A percentile compares a stretch with the other conserved stretches of the same genome.
These are phyloP conservation scores for Globisporangium spiculum DNA, from an alignment of 352 stramenopile species.

Conservation along the genomic window DNA sequence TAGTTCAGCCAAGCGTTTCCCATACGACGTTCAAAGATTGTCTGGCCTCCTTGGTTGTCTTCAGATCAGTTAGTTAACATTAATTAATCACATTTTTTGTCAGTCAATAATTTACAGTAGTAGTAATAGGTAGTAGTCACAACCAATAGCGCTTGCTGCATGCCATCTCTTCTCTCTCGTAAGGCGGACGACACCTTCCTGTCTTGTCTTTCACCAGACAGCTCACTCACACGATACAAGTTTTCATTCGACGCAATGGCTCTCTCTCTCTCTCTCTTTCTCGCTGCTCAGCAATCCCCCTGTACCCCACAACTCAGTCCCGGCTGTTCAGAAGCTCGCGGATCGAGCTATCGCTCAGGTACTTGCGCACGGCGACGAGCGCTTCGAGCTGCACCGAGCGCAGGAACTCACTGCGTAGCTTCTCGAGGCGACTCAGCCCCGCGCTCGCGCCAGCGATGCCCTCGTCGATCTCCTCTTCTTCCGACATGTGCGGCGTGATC, in stretches of 20 bases:
- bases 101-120: background rate
- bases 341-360: conserved; percentile 65
- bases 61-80: background rate
- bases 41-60: background rate
- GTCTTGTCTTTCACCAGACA: too few relatives aligned
- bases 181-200: too few relatives aligned
- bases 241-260: too few relatives aligned
- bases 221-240: too few relatives aligned
- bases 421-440: conserved; percentile 38
- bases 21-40: background rate
- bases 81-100: background rate
- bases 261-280: background rate
- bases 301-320: conserved; percentile 15
- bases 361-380: conserved; percentile 69
- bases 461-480: conserved; percentile 54
- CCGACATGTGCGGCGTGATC: conserved; percentile 57
- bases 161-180: background rate
- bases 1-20: background rate
- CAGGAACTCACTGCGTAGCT: conserved; percentile 67
- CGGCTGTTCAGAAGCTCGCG: conserved; percentile 55
- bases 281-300: background rate
- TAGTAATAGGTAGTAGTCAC: background rate
- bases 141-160: background rate
- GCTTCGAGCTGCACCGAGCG: conserved; percentile 75
- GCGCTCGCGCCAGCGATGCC: conserved; percentile 26